Conservation (phyloP, 495 filamentous ascomycete genomes). For the Wilcoxina mikolae region DNA sequence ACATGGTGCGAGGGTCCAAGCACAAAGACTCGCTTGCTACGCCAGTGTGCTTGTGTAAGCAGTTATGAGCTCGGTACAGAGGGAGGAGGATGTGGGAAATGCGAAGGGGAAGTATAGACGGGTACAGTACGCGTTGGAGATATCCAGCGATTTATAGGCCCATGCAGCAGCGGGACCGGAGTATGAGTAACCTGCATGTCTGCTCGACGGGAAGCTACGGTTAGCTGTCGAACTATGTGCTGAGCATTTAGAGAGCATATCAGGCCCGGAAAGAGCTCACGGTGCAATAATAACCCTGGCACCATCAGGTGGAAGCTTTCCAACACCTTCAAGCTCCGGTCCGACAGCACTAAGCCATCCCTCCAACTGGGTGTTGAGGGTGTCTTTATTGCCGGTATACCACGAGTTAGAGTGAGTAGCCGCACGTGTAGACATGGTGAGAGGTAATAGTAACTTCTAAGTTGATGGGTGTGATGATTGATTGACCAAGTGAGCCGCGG, state of each 20-base stretch:
- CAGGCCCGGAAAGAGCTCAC: slow-evolving; percentile 51
- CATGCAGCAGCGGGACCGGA: slow-evolving; percentile 87
- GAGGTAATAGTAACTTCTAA: neutral
- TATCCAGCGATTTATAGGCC: slow-evolving; percentile 83
- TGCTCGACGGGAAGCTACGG: slow-evolving; percentile 29
- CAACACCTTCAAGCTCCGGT: slow-evolving; percentile 40
- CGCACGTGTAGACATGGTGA: slow-evolving; percentile 44
- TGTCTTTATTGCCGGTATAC: slow-evolving; percentile 51
- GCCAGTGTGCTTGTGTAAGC: neutral
- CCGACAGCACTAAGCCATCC: slow-evolving; percentile 64
- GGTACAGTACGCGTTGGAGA: slow-evolving; percentile 52
- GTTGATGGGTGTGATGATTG: neutral
- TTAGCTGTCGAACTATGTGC: neutral
- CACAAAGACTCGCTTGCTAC: slow-evolving; percentile 77
- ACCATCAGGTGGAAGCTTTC: slow-evolving; percentile 51
- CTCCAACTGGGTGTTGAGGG: slow-evolving; percentile 59
- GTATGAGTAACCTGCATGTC: slow-evolving; percentile 92
- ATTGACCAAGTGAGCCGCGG: neutral
- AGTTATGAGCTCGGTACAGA: neutral
- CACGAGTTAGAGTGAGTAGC: slow-evolving; percentile 65
- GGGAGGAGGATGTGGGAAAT: too few relatives aligned
- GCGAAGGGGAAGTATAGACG: neutral
- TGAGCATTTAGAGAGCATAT: too few relatives aligned
- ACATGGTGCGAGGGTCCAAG: slow-evolving; percentile 87
- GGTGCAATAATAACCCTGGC: slow-evolving; percentile 89